Evolutionary conservation across 2,329 filamentous ascomycete genomes (phyloP).

Genomic region (Apiospora rasikravindrae): DNA sequence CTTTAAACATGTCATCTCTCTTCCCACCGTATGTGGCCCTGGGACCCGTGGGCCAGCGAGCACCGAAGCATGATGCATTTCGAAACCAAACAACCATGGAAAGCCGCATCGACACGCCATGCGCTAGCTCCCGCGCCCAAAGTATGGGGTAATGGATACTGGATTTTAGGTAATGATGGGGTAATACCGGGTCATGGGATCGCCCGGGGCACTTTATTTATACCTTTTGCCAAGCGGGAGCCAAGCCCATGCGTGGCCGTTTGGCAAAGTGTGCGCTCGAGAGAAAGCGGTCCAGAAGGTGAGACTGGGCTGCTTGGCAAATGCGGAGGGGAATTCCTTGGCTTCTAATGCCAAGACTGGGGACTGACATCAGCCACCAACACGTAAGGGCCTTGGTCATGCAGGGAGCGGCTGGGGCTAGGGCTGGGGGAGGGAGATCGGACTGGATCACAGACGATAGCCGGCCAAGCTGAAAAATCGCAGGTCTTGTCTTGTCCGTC

Average conservation of each 20-base stretch:
- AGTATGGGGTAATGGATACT: slow-evolving; percentile 18
- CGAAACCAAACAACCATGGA: slow-evolving; percentile 1
- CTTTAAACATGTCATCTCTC: no score
- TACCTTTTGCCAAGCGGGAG: background rate
- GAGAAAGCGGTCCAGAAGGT: background rate
- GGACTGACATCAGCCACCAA: background rate
- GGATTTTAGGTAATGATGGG: slow-evolving; percentile 14
- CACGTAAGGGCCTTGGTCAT: background rate
- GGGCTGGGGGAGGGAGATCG: no score
- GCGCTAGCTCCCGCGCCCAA: background rate
- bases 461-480: background rate
- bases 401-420: background rate
- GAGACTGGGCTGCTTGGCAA: no score
- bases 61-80: background rate
- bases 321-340: background rate
- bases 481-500: background rate
- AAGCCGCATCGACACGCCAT: background rate
- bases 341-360: background rate
- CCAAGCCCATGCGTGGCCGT: background rate
- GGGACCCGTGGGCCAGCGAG: background rate
- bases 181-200: background rate
- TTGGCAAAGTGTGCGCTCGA: background rate
- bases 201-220: background rate
- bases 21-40: background rate
- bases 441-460: no score